Evolutionary conservation across 2,329 filamentous ascomycete species (phyloP).

Genomic region (Sordariomycetes sp.): DNA sequence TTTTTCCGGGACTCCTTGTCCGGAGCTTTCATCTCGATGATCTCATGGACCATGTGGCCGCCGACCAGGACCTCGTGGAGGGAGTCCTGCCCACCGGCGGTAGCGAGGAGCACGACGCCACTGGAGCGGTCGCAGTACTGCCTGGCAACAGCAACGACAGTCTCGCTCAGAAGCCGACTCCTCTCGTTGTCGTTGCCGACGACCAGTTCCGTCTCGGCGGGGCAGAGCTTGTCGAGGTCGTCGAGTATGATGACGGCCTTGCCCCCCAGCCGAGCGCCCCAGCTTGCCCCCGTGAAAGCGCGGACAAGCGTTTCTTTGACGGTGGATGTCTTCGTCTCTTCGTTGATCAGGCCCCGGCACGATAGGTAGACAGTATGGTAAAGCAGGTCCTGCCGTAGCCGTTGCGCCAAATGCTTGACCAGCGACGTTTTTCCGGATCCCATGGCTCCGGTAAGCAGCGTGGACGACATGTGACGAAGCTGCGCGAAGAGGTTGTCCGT

Average conservation of each 20-base stretch:
- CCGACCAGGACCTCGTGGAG: conserved; percentile 85
- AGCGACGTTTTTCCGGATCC: conserved; percentile 85
- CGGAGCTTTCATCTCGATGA: conserved; percentile 78
- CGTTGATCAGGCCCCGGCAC: conserved; percentile 77
- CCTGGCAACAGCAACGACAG: conserved; percentile 69
- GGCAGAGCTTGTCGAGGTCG: conserved; percentile 86
- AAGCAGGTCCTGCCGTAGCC: conserved; percentile 59
- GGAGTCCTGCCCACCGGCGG: conserved; percentile 85
- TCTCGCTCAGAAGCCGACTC: conserved; percentile 85
- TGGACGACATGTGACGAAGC: conserved; percentile 76
- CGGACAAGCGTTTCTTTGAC: conserved; percentile 83
- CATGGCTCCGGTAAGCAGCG: conserved; percentile 78
- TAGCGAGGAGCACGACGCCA: conserved; percentile 78
- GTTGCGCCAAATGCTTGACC: conserved; percentile 63
- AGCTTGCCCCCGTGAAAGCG: conserved; percentile 79
- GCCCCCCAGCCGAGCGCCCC: conserved; percentile 82
- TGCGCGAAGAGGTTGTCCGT: conserved; percentile 65
- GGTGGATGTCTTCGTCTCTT: conserved; percentile 79
- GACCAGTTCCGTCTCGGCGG: conserved; percentile 87
- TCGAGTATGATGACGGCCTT: conserved; percentile 79
- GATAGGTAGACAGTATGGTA: conserved; percentile 81
- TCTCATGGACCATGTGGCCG: conserved; percentile 86
- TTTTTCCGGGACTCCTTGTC: conserved; percentile 81
- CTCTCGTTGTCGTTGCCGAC: conserved; percentile 88
- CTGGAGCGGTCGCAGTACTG: conserved; percentile 75